Percentiles rank a stretch among this genome's conserved stretches.
These are phyloP conservation scores for Kodamaea restingae DNA, from an alignment of 805 yeast species.

Conservation along the genomic window DNA sequence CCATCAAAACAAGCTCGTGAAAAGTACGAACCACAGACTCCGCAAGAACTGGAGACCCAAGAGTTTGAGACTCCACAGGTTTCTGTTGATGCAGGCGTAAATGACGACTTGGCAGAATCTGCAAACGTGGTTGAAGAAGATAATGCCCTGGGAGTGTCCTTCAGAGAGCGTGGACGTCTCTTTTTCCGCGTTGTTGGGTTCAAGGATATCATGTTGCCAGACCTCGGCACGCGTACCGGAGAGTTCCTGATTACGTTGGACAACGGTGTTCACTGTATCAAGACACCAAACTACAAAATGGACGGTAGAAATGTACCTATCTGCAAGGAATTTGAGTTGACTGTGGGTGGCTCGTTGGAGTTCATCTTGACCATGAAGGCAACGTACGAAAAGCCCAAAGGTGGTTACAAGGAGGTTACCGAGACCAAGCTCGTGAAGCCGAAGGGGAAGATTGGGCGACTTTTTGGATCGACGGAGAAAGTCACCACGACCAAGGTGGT, in stretches of 20 bases:
- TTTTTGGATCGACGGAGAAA: constrained; percentile 46
- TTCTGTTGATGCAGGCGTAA: too few species aligned
- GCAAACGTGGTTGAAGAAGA: constrained; percentile 4
- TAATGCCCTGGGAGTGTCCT: constrained; percentile 5
- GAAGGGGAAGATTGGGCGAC: constrained; percentile 42
- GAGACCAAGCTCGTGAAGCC: constrained; percentile 52
- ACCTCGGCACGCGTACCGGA: constrained; percentile 41
- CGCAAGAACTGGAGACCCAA: too few species aligned
- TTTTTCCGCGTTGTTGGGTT: constrained; percentile 50
- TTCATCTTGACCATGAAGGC: constrained; percentile 72
- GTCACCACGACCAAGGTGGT: constrained; percentile 50
- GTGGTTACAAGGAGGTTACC: constrained; percentile 53
- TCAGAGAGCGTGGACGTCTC: constrained; percentile 48
- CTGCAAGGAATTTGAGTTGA: constrained; percentile 75
- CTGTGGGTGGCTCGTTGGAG: constrained; percentile 58
- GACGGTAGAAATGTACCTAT: constrained; percentile 34
- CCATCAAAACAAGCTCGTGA: neutral
- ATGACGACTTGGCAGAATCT: neutral
- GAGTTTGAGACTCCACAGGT: too few species aligned
- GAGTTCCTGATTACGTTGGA: constrained; percentile 57
- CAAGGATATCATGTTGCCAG: constrained; percentile 45
- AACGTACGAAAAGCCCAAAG: constrained; percentile 47
- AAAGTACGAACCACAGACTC: too few species aligned
- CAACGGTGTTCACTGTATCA: constrained; percentile 76
- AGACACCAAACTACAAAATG: constrained; percentile 53